Conservation (phyloP, 257 asterid species). For the Nicotiana obtusifolia region DNA sequence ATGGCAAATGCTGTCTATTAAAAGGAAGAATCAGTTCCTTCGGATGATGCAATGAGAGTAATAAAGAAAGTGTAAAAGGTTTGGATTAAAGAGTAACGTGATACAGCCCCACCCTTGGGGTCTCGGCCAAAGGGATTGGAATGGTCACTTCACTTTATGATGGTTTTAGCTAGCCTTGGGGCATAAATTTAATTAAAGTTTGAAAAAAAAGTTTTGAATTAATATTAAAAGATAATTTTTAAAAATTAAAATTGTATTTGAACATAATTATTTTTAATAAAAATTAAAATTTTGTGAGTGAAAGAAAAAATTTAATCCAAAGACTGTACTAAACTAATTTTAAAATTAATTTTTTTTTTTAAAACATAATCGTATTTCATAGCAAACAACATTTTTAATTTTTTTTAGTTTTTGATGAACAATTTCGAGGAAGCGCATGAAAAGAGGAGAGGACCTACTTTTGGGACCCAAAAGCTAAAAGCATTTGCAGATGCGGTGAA, state of each 20-base stretch:
- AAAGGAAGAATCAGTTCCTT: neutral
- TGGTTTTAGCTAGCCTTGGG: too few relatives aligned
- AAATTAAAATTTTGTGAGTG: too few relatives aligned
- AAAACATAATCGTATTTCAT: too few relatives aligned
- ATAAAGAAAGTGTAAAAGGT: neutral
- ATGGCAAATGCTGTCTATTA: neutral
- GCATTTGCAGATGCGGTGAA: neutral
- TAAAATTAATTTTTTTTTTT: too few relatives aligned
- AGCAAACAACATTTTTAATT: too few relatives aligned
- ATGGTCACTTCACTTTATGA: neutral
- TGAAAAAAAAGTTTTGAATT: too few relatives aligned
- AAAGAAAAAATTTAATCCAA: too few relatives aligned
- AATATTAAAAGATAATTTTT: too few relatives aligned
- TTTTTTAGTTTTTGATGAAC: neutral
- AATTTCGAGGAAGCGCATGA: neutral
- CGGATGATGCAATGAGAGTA: neutral
- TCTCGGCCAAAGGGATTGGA: neutral
- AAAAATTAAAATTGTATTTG: too few relatives aligned
- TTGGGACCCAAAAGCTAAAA: neutral
- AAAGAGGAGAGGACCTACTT: neutral
- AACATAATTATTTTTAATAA: too few relatives aligned
- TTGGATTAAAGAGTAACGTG: neutral
- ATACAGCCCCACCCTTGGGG: neutral
- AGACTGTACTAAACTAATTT: too few relatives aligned
- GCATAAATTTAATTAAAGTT: too few relatives aligned